Conservation (phyloP, 352 stramenopile genomes). For the Thalassiosira ordinaria region DNA sequence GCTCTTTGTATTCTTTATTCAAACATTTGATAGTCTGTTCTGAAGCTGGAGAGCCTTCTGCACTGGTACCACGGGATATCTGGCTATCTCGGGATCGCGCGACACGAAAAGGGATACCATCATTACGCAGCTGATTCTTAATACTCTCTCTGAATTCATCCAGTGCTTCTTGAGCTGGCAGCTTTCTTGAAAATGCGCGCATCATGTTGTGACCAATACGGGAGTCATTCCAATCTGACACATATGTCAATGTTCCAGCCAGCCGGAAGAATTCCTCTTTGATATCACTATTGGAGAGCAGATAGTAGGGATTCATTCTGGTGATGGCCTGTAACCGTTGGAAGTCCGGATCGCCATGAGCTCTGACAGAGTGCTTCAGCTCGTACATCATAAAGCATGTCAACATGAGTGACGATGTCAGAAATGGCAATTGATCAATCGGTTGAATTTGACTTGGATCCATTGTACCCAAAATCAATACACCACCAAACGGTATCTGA, state of each 20-base stretch:
- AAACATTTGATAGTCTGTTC: neutral
- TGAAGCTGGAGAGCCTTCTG: slow-evolving; percentile 3
- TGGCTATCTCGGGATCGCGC: slow-evolving; percentile 7
- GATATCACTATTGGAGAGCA: neutral
- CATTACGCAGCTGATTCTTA: neutral
- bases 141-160: neutral
- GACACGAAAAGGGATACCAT: neutral
- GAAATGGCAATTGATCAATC: slow-evolving; percentile 13
- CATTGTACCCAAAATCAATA: slow-evolving; percentile 30
- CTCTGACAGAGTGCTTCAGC: slow-evolving; percentile 29
- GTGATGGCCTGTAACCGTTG: slow-evolving; percentile 17
- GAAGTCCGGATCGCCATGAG: slow-evolving; percentile 12
- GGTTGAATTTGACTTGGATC: slow-evolving; percentile 19
- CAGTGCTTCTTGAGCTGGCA: slow-evolving; percentile 9
- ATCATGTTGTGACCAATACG: slow-evolving; percentile 1
- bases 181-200: slow-evolving; percentile 6
- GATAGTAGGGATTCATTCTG: slow-evolving; percentile 22
- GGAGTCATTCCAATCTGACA: slow-evolving; percentile 1
- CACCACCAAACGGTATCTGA: slow-evolving; percentile 23
- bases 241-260: slow-evolving; percentile 13
- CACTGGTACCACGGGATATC: neutral
- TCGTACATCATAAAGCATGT: slow-evolving; percentile 24
- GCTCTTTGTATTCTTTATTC: slow-evolving; percentile 16
- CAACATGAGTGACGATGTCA: slow-evolving; percentile 14
- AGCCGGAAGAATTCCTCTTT: slow-evolving; percentile 11